Percentiles rank a stretch among this genome's conserved stretches.
Conservation (phyloP, 2,329 filamentous ascomycete species). For the Phoma herbarum region DNA sequence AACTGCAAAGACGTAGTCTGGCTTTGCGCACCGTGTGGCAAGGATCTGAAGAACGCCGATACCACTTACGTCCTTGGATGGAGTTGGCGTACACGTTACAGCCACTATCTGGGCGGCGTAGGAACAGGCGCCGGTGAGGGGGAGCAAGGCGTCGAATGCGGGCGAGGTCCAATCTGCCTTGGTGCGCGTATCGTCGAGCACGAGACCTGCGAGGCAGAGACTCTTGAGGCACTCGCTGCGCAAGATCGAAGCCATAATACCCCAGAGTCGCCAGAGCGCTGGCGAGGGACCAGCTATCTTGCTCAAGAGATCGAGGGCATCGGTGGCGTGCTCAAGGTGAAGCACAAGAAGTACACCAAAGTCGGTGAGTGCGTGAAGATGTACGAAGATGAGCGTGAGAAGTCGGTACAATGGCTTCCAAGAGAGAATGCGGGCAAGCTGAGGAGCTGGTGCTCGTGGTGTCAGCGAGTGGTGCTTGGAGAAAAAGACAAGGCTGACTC, state of each 20-base stretch:
- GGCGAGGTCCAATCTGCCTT: constrained; percentile 78
- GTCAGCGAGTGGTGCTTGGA: constrained; percentile 75
- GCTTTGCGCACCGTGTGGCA: constrained; percentile 86
- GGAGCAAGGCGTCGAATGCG: constrained; percentile 87
- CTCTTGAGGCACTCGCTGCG: constrained; percentile 63
- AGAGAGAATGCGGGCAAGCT: constrained; percentile 73
- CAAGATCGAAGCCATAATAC: constrained; percentile 9
- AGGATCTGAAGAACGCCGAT: constrained; percentile 69
- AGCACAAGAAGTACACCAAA: constrained; percentile 80
- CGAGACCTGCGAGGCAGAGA: constrained; percentile 82
- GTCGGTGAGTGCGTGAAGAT: constrained; percentile 88
- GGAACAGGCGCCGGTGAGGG: constrained; percentile 90
- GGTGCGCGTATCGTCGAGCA: constrained; percentile 79
- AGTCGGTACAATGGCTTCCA: constrained; percentile 66
- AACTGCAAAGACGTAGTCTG: constrained; percentile 72
- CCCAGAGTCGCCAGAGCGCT: constrained; percentile 51
- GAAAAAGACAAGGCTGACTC: constrained; percentile 52
- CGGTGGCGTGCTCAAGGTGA: constrained; percentile 86
- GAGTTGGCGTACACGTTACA: constrained; percentile 89
- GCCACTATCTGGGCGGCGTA: constrained; percentile 77
- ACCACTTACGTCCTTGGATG: constrained; percentile 74
- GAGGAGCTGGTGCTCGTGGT: constrained; percentile 94
- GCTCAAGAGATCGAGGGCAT: constrained; percentile 92
- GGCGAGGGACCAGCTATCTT: constrained; percentile 75
- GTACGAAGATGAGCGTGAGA: constrained; percentile 68